phyloP scores from a whole-genome alignment of 805 yeast genomes.

The Blastobotrys attinorum region DNA sequence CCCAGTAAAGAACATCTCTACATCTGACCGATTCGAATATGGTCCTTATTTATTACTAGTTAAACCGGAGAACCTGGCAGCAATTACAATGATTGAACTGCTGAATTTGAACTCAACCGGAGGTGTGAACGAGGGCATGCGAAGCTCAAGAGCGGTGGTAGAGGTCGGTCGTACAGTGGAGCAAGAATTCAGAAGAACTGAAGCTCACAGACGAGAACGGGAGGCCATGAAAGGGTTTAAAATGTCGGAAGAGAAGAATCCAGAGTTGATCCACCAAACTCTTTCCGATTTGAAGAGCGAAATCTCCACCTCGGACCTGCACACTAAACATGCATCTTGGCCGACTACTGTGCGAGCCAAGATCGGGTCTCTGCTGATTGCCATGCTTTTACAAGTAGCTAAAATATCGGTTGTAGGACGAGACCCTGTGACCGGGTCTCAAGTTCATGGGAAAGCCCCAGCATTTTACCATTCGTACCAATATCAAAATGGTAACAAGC shows the following conservation, averaged over 20 bases:
- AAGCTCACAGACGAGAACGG: conserved; percentile 6
- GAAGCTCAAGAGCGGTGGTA: conserved; percentile 73
- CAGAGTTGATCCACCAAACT: conserved; percentile 28
- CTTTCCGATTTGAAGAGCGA: conserved; percentile 32
- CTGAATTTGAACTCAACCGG: conserved; percentile 67
- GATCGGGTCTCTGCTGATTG: conserved; percentile 72
- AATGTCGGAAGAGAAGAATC: conserved; percentile 26
- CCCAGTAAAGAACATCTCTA: conserved; percentile 13
- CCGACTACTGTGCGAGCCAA: conserved; percentile 53
- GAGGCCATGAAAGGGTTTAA: conserved; percentile 47
- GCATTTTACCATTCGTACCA: conserved; percentile 88
- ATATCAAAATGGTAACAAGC: conserved; percentile 64
- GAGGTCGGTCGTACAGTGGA: conserved; percentile 81
- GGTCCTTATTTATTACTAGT: conserved; percentile 74
- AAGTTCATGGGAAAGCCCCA: conserved; percentile 69
- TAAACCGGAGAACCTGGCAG: conserved; percentile 72
- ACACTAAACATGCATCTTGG: conserved; percentile 36
- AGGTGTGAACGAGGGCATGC: conserved; percentile 68
- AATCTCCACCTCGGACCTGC: conserved; percentile 27
- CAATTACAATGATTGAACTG: conserved; percentile 75
- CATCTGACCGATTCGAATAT: conserved; percentile 35
- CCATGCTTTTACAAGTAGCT: conserved; percentile 73
- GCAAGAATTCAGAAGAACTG: conserved; percentile 49
- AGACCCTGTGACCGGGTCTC: conserved; percentile 70
- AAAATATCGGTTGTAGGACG: conserved; percentile 68